A percentile compares a stretch with the other conserved stretches of the same genome.
phyloP scores from a whole-genome alignment of 2,329 filamentous ascomycete genomes.

The Colletotrichum echinochloae region DNA sequence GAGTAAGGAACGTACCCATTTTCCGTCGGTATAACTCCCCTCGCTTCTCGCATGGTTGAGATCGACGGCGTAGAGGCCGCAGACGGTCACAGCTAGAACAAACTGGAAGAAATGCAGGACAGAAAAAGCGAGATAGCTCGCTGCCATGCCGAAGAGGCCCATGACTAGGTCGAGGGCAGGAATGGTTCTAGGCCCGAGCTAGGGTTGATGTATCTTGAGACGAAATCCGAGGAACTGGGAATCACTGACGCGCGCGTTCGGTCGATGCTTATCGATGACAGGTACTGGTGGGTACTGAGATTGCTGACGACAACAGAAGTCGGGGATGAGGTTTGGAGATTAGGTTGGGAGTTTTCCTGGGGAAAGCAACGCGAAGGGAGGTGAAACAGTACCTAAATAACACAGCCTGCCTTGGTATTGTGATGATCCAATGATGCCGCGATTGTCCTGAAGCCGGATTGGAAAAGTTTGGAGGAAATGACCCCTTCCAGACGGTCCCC shows the following conservation, averaged over 20 bases:
- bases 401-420: neutral
- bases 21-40: slow-evolving; percentile 67
- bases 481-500: slow-evolving; percentile 18
- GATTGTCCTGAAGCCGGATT: neutral
- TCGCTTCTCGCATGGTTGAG: slow-evolving; percentile 66
- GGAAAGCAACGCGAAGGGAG: too few species aligned
- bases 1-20: slow-evolving; percentile 70
- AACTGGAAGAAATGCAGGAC: slow-evolving; percentile 81
- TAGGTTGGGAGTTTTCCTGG: slow-evolving; percentile 4
- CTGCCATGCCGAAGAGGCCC: slow-evolving; percentile 58
- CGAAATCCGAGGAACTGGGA: neutral
- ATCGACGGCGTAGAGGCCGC: slow-evolving; percentile 82
- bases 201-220: neutral
- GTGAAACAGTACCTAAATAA: neutral
- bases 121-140: slow-evolving; percentile 67
- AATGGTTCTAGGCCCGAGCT: neutral
- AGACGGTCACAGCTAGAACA: slow-evolving; percentile 79
- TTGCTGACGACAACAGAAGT: neutral
- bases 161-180: slow-evolving; percentile 48
- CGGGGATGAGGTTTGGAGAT: too few species aligned
- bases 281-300: neutral
- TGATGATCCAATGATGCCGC: neutral
- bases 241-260: neutral
- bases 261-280: neutral
- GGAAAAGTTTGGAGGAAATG: neutral